Conservation (phyloP, 768 basidiomycete genomes). For the Phlegmacium glaucopus region DNA sequence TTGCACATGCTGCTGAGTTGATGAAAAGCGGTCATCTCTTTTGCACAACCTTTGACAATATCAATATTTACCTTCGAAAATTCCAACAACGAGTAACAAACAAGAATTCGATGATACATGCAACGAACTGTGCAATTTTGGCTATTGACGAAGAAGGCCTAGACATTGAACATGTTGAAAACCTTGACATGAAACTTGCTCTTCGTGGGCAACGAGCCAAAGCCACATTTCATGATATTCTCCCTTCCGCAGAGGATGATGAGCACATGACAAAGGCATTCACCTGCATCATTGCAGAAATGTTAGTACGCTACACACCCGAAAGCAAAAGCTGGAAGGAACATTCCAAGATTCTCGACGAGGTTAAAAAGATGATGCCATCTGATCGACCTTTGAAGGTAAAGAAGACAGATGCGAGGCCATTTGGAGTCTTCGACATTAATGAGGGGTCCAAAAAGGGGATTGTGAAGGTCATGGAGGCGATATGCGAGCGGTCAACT, state of each 20-base stretch:
- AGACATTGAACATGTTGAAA: background rate
- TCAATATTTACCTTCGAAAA: conserved; percentile 30
- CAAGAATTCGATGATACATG: conserved; percentile 24
- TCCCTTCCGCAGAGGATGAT: too few species aligned
- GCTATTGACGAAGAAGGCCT: conserved; percentile 1
- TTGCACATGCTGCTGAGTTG: conserved; percentile 16
- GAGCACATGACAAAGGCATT: too few species aligned
- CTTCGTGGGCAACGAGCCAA: too few species aligned
- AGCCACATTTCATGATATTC: too few species aligned
- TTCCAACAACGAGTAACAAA: conserved; percentile 26
- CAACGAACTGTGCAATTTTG: conserved; percentile 15
- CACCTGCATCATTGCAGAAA: too few species aligned
- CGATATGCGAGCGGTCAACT: conserved; percentile 16
- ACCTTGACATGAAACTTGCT: too few species aligned
- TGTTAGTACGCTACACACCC: too few species aligned
- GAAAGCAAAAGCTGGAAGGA: too few species aligned
- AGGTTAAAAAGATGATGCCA: conserved; percentile 8
- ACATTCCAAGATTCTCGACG: too few species aligned
- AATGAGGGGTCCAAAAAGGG: conserved; percentile 29
- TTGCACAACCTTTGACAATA: conserved; percentile 27
- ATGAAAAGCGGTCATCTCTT: conserved; percentile 17
- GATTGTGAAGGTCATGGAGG: conserved; percentile 17
- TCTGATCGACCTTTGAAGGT: conserved; percentile 17
- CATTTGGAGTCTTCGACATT: conserved; percentile 25
- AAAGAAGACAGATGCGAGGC: conserved; percentile 19